Evolutionary conservation across 2,329 filamentous ascomycete species (phyloP), one percentile per base, ranked within the genome.

Genomic region (Exophiala mesophila): DNA sequence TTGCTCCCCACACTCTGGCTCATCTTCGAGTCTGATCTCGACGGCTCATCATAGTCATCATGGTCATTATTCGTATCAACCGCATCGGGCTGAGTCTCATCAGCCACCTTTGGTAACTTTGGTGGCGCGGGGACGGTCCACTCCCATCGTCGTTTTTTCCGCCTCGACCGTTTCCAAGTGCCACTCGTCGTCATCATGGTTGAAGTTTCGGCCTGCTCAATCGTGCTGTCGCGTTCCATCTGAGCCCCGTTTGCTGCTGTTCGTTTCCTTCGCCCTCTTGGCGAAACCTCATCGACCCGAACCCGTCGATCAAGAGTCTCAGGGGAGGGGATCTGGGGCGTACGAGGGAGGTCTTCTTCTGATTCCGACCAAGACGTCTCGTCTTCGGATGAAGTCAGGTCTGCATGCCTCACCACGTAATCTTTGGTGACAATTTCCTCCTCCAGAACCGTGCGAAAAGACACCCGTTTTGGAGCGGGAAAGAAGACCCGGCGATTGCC

Each of bases 371-470:
- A 17, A 35, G 31, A 20, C 17, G 28, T 35, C 12, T 55, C 34
- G 18, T 47, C 54, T 13, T 49, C 44, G 6, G 47, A 49, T 5
- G 55, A 53, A 30, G 35, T 50, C 13, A 80, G 61, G 56, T 81
- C 77, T 1, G 72, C 74, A 50, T 80, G 76, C 26, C 71, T 70
- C 39, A 72, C 61, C 4, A 70, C 74, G 59, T 77, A 81, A 43
- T 64, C 69, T 29, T 69, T 66, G 2, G 69, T 81, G 49, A 66
- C 68, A 53, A 82, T 78, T 43, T 78, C 75, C 56, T 81, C 77
- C 33, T 76, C 75, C 18, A 80, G 58, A 13, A 73, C 71, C 9
- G 63, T 64, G 15, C 71, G 67, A 56, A 80, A 82, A 18, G 68
- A 70, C 9, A 82, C 77, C 49, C 66, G 69, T 63, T 80, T 81